Conservation (phyloP, 73 alveolate genomes). For the Breviolum minutum region DNA sequence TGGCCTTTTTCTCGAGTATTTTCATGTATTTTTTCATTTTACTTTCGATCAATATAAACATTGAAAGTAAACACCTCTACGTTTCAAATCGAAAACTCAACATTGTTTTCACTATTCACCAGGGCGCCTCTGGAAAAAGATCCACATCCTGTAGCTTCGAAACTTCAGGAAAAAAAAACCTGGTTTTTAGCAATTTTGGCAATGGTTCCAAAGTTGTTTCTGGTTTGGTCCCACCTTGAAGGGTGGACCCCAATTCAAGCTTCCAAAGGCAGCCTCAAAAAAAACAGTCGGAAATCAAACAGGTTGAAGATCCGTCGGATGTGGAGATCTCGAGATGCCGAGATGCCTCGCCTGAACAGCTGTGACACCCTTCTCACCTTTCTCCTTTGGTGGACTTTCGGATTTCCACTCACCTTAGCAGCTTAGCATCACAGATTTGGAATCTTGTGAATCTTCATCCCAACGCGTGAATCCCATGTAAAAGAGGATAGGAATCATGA, state of each 20-base stretch:
- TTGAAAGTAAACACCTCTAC: too few species aligned
- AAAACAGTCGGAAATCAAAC: not conserved
- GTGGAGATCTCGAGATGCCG: not conserved
- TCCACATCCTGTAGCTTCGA: conserved; percentile 55
- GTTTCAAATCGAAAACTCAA: too few species aligned
- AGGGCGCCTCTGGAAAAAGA: conserved; percentile 69
- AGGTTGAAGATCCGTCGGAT: not conserved
- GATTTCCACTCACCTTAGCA: conserved; percentile 38
- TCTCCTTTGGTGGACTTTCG: conserved; percentile 57
- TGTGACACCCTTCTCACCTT: conserved; percentile 75
- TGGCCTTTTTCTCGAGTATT: not conserved
- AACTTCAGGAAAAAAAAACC: not conserved
- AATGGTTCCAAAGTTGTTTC: too few species aligned
- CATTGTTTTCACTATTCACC: not conserved
- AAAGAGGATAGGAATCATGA: too few species aligned
- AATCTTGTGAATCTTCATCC: not conserved
- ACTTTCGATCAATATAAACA: not conserved
- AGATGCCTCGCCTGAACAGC: conserved; percentile 58
- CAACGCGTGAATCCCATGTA: not conserved
- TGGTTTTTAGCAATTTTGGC: too few species aligned
- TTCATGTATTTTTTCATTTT: not conserved
- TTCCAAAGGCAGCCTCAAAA: conserved; percentile 79
- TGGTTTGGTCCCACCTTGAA: conserved; percentile 18
- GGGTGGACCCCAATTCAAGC: conserved; percentile 94
- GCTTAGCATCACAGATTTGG: too few species aligned